Evolutionary conservation across 2,329 filamentous ascomycete genomes (phyloP), one percentile per base, ranked within the genome.

Genomic region (Ceratocystis ficicola): DNA sequence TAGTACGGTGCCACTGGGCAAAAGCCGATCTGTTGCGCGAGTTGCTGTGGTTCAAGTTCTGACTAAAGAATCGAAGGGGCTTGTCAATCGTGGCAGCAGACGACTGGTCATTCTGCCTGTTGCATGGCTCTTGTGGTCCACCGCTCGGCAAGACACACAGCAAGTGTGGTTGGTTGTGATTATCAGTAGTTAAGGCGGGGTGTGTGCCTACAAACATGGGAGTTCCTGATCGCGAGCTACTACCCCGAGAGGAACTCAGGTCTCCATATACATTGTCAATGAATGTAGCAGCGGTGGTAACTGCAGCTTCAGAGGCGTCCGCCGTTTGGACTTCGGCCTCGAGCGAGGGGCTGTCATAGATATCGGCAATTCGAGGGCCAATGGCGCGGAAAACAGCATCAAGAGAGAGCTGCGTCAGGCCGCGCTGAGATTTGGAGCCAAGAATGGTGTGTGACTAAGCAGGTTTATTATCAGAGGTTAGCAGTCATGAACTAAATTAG

Each of bases 361-460:
- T 77, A 63, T 89, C 84, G 69, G 88, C 84, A 65, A 95, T 84
- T 67, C 86, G 88, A 20, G 83, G 77, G 67, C 84, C 85, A 63
- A 96, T 84, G 57, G 89, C 93, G 69, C 87, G 86, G 77, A 95
- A 99, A 62, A 97, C 81, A 50, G 95, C 83, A 72, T 97, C 93
- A 65, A 99, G 86, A 0, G 90, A 84, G 72, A 99, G 86, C 74
- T 99, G 94, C 0, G 91, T 95, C 65, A 99, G 78, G 69, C 94
- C 94, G 69, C 93, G 87, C 75, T 96, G 89, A 25, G 83, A 84
- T 70, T 86, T 87, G 12, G 90, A 95, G 65, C 94, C 94, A 17
- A 99, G 83, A 68, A 97, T 96, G 0, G 94, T 99, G 74, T 99
- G 93, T 69, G 90, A 95, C 93, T 96, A 72, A 22, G 25, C n/a